Base-by-base conservation (phyloP, 2,329 filamentous ascomycete species). In the Talaromyces funiculosus region DNA sequence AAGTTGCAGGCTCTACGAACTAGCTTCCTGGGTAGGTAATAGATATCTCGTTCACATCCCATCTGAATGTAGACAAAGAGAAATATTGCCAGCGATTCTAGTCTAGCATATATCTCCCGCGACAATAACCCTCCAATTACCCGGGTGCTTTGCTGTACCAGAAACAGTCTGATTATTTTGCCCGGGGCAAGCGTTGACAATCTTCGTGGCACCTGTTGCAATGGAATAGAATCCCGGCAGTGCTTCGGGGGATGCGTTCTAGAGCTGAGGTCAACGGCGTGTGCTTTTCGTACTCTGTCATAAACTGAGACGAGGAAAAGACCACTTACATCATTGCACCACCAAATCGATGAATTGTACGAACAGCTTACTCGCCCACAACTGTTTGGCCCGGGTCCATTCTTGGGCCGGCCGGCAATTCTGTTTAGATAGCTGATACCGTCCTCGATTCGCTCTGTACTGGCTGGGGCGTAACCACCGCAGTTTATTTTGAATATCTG, bases 21-120 rank as follows among this genome's bases (percentile, higher is more conserved):
- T 20, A 22, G 40, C 10, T 7, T 22, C 10, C 12, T 43, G 18
- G 38, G 10, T 43, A 42, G 40, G 20, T 22, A 43, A 43, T 10
- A 43, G 14, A 22, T 14, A 22, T 22, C 40, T 14, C 40, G 4
- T 2, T 22, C 40, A 22, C 4, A 14, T 14, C 4, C 10, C 10
- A 43, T 2, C 22, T 20, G 9, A 33, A 33, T 12, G 4, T 12
- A 20, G 3, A 22, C 40, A 24, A 14, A 43, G n/a, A 43, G 40
- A 22, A 12, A 3, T 10, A 33, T 18, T 2, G 3, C n/a, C 40
- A 43, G 22, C 12, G 38, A 68, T 70, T 1, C 54, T 43, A 43
- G 10, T 43, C 40, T 43, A 22, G 40, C 40, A 43, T 43, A 43
- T 22, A 43, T 43, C 40, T 22, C 18, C 40, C 20, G 22, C 22